Evolutionary conservation across 371 early-diverging fungal species (phyloP), one percentile per base, ranked within the genome.

Genomic region (Mucor saturninus): DNA sequence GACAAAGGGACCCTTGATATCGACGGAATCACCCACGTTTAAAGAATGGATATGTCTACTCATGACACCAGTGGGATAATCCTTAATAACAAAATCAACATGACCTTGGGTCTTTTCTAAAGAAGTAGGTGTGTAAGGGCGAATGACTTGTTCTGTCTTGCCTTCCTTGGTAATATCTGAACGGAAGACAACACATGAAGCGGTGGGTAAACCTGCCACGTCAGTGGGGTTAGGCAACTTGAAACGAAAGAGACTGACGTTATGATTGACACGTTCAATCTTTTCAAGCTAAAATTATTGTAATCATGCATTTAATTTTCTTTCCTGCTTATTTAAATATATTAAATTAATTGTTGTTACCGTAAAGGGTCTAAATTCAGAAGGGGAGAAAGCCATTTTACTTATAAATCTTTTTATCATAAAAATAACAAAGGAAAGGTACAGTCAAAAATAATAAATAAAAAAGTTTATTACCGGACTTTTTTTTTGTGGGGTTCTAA

Each of bases 81-180:
- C 71, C 79, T 98, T 98, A 74, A 98, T 77, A 46, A 96, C 81
- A 68, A 98, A 86, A 56, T 95, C 96, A 78, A 98, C 90, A 69
- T 89, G 79, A 5, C 93, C 94, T 56, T 80, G 71, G 29, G 82
- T 82, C 70, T 88, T 83, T 68, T 87, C 86, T 32, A 81, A 72
- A 13, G 89, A 86, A 49, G 90, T 87, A 8, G 98, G 98, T n/a
- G 98, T 97, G 85, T 97, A 97, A 15, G 95, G 94, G 57, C 96
- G 91, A 58, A 94, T 87, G 11, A 90, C 85, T 56, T 85, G 76
- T 62, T 84, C 69, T 38, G 84, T 81, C 59, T 81, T 81, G 43
- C 89, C 90, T 56, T 91, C 51, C 32, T 50, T 56, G 6, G 51
- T 42, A 11, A 30, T 49, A 8, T 84, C 76, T 56, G 81, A 75